Conservation (phyloP, 176 grass and related monocot species). For the Aegilops sharonensis region DNA sequence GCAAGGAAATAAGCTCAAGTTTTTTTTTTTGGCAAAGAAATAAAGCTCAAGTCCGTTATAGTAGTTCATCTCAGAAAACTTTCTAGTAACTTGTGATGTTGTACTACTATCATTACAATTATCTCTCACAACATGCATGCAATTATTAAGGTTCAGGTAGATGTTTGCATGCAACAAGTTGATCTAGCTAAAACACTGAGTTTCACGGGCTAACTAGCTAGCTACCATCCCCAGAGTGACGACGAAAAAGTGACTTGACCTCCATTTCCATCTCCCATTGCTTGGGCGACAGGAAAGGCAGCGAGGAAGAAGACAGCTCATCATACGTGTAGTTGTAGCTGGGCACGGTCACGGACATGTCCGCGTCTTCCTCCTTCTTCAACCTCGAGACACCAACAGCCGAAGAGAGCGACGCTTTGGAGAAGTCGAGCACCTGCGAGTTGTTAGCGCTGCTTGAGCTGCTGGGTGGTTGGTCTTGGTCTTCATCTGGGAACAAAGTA, state of each 20-base stretch:
- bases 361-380: conserved; percentile 21
- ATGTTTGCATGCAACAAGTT: background rate
- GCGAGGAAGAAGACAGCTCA: conserved; percentile 2
- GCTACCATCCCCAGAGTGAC: background rate
- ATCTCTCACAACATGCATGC: background rate
- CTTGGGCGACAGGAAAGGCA: background rate
- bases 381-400: background rate
- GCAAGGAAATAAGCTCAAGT: no score
- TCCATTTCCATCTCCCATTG: background rate
- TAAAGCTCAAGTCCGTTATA: background rate
- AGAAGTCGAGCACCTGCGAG: conserved; percentile 33
- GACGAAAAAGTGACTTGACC: background rate
- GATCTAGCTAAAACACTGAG: background rate
- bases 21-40: no score
- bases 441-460: conserved; percentile 6
- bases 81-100: background rate
- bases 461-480: background rate
- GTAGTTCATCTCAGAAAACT: background rate
- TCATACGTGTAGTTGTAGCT: background rate
- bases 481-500: conserved; percentile 5
- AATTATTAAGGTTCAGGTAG: background rate
- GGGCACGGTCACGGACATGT: background rate
- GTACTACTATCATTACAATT: background rate
- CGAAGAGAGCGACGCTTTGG: conserved; percentile 13
- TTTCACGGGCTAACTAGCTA: background rate